phyloP scores from a whole-genome alignment of 768 basidiomycete species.

The Tulasnella sp. region DNA sequence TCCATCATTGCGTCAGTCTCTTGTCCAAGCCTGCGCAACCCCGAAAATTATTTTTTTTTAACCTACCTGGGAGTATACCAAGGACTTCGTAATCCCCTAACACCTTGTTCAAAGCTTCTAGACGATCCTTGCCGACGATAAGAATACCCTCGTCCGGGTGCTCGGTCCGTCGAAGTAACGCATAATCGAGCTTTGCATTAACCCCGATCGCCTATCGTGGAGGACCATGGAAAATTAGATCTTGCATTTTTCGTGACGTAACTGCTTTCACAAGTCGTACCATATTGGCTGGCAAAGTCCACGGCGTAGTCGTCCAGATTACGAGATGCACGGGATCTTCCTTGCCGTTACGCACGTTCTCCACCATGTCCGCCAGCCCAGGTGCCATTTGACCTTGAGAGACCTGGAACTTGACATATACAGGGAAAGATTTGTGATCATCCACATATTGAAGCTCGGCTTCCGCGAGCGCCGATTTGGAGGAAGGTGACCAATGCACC shows the following conservation, averaged over 20 bases:
- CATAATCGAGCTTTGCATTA: slow-evolving; percentile 62
- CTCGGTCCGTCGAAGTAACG: slow-evolving; percentile 29
- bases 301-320: slow-evolving; percentile 97
- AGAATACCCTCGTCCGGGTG: slow-evolving; percentile 26
- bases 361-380: slow-evolving; percentile 23
- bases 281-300: slow-evolving; percentile 95
- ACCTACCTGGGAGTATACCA: slow-evolving; percentile 29
- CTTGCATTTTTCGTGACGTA: background rate
- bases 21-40: background rate
- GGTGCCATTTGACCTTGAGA: slow-evolving; percentile 28
- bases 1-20: background rate
- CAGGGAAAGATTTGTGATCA: slow-evolving; percentile 78
- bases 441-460: slow-evolving; percentile 89
- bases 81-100: slow-evolving; percentile 31
- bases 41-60: background rate
- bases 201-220: slow-evolving; percentile 74
- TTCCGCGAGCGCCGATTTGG: slow-evolving; percentile 87
- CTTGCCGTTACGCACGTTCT: background rate
- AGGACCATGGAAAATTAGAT: background rate
- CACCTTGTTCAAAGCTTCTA: slow-evolving; percentile 29
- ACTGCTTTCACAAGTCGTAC: slow-evolving; percentile 39
- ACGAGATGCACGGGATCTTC: slow-evolving; percentile 38
- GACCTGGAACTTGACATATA: slow-evolving; percentile 75
- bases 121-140: slow-evolving; percentile 34
- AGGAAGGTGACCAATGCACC: slow-evolving; percentile 92